Evolutionary conservation across 225 moss, liverwort and hornwort genomes (phyloP), one percentile per base, ranked within the genome.

Genomic region (Thuidium tamariscinum): DNA sequence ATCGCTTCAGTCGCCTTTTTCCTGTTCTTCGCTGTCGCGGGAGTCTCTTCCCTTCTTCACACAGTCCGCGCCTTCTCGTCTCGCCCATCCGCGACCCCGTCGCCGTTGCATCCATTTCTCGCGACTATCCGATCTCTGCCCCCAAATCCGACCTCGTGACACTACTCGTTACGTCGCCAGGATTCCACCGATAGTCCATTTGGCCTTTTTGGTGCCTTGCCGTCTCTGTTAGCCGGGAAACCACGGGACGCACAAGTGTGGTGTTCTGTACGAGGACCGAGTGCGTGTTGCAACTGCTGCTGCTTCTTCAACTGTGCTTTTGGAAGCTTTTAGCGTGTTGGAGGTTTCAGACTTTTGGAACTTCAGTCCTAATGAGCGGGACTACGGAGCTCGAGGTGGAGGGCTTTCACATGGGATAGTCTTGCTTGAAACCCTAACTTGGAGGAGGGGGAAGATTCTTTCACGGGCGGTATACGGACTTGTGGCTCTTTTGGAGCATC

Each of bases 371-470:
- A 55, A 84, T 85, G 84, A 81, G 88, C 11, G 70, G 61, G 77
- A 67, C 52, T 51, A 27, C 52, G 83, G 84, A 83, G 88, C 61
- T 86, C 81, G 89, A 89, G 59, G 84, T 80, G 81, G 39, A 63
- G 88, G 72, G 66, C 71, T 67, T 84, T 59, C 49, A 37, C 69
- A 80, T 86, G 81, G 83, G 78, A 70, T 88, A n/a, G 79, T 82
- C 44, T 74, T 88, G 55, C 48, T 90, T 80, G 90, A 89, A 92
- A 90, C 90, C 92, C 90, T 92, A 92, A 92, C 80, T 88, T 69
- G 60, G 79, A 85, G 79, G 77, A 74, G 34, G 8, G 26, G 22
- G 64, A 36, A 46, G 71, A 80, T 76, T 66, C 60, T 77, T 69
- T 74, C 41, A 49, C 59, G 41, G 64, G 76, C 26, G 61, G 54